phyloP scores from a whole-genome alignment of 345 rosid genomes.

The Fremontodendron californicum region DNA sequence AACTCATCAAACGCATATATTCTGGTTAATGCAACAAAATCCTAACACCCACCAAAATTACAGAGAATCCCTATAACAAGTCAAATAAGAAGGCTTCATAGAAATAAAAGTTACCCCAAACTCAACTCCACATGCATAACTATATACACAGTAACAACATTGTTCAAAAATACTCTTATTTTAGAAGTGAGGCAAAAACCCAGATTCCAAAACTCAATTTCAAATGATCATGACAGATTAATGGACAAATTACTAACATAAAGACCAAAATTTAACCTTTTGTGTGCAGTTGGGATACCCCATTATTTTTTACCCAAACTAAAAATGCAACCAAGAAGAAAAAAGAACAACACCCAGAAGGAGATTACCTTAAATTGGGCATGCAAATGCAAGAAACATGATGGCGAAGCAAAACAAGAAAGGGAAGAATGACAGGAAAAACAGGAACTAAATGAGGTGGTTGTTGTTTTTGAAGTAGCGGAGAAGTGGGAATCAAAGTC shows the following conservation, averaged over 20 bases:
- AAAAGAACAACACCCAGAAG: not conserved
- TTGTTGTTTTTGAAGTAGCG: not conserved
- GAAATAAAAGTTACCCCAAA: not conserved
- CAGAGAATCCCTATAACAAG: not conserved
- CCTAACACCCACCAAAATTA: not conserved
- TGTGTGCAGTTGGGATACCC: not conserved
- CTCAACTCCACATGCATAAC: not conserved
- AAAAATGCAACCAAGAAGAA: not conserved
- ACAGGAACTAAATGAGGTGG: not conserved
- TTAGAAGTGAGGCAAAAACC: not conserved
- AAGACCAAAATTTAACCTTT: not conserved
- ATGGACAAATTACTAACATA: not conserved
- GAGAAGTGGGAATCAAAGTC: not conserved
- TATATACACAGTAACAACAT: not conserved
- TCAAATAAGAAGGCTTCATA: not conserved
- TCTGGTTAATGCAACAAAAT: not conserved
- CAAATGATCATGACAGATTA: slow-evolving; percentile 9
- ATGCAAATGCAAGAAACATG: slow-evolving; percentile 6
- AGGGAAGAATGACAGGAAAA: not conserved
- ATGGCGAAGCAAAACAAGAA: not conserved
- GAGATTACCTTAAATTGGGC: slow-evolving; percentile 1
- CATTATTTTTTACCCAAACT: not conserved
- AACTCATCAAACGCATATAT: not conserved
- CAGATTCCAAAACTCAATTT: slow-evolving; percentile 1
- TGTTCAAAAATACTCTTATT: not conserved